Percentiles rank a stretch among this genome's conserved stretches.
Conservation (phyloP, 2,329 filamentous ascomycete genomes). For the Aureobasidium sp. region DNA sequence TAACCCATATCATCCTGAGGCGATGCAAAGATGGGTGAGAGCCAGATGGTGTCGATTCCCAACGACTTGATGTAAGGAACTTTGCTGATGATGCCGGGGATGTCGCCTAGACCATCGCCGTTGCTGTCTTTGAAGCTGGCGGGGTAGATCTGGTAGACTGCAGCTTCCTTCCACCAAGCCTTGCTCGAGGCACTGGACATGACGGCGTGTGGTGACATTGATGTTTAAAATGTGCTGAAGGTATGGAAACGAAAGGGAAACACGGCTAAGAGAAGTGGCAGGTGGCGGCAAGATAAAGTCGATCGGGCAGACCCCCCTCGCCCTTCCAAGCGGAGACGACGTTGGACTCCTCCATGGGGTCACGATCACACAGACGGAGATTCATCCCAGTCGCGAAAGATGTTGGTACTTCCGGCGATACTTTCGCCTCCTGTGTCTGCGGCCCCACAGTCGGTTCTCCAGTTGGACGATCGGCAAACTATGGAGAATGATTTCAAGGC, state of each 20-base stretch:
- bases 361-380: too few relatives aligned
- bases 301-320: too few relatives aligned
- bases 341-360: too few relatives aligned
- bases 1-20: conserved; percentile 36
- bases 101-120: conserved; percentile 47
- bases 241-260: too few relatives aligned
- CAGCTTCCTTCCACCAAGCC: conserved; percentile 52
- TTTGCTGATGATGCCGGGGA: conserved; percentile 50
- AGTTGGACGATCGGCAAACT: neutral
- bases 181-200: neutral
- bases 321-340: too few relatives aligned
- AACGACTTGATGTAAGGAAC: conserved; percentile 48
- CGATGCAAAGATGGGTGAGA: conserved; percentile 32
- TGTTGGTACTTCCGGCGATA: too few relatives aligned
- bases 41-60: conserved; percentile 32
- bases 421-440: too few relatives aligned
- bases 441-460: neutral
- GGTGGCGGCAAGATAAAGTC: too few relatives aligned
- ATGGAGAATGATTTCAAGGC: neutral
- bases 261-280: too few relatives aligned
- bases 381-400: too few relatives aligned
- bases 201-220: conserved; percentile 19
- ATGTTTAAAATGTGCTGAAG: too few relatives aligned
- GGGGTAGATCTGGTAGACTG: conserved; percentile 55
- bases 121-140: conserved; percentile 54